phyloP scores from a whole-genome alignment of 257 asterid genomes.

The Solanum chaucha region DNA sequence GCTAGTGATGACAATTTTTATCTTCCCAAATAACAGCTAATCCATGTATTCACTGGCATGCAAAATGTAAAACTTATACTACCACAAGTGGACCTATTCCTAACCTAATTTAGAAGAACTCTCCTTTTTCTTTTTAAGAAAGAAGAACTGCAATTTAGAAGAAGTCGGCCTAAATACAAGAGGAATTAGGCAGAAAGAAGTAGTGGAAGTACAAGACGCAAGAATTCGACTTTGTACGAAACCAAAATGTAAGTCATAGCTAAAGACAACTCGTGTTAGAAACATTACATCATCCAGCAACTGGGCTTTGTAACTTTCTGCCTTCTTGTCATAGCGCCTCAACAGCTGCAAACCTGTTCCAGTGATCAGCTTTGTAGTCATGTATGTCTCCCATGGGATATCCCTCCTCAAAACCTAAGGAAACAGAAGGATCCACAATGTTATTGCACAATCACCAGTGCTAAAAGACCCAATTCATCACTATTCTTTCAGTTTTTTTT shows the following conservation, averaged over 20 bases:
- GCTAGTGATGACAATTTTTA: not conserved
- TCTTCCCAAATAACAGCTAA: not conserved
- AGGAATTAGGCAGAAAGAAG: not conserved
- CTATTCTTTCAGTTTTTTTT: not conserved
- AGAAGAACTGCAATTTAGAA: not conserved
- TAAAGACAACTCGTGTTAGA: not conserved
- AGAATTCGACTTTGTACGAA: not conserved
- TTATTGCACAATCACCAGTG: not conserved
- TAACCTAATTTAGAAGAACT: not conserved
- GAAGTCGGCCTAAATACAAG: not conserved
- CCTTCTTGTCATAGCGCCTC: conserved; percentile 84
- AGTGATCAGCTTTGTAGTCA: conserved; percentile 76
- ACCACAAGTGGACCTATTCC: not conserved
- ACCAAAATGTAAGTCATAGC: not conserved
- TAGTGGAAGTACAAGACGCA: not conserved
- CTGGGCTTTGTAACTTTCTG: conserved; percentile 67
- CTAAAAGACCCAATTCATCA: not conserved
- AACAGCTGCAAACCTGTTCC: conserved; percentile 89
- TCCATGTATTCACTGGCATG: not conserved
- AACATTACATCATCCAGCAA: conserved; percentile 67
- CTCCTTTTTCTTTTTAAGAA: not conserved
- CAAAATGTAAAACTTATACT: not conserved
- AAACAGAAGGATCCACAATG: not conserved
- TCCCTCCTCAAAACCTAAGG: conserved; percentile 70
- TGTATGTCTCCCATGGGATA: conserved; percentile 95